Evolutionary conservation across 1,284 basidiomycete genomes (phyloP).

Genomic region (Trichosporon sp.): DNA sequence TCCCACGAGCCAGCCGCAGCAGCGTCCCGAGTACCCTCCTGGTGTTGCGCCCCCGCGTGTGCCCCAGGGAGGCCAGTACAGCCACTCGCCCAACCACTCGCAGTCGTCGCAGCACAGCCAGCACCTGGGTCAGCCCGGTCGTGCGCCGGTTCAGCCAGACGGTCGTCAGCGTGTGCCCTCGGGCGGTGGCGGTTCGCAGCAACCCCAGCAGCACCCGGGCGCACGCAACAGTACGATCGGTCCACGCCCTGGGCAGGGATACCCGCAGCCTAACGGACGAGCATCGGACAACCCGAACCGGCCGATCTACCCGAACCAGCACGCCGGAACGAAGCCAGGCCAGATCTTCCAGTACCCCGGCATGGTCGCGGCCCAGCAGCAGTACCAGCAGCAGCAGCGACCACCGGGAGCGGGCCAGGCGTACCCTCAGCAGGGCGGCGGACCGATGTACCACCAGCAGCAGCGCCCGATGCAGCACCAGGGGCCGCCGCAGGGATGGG

Average conservation of each 20-base stretch:
- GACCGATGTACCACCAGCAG: slow-evolving; percentile 23
- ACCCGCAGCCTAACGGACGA: slow-evolving; percentile 22
- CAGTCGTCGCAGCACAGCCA: slow-evolving; percentile 21
- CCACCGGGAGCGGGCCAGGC: slow-evolving; percentile 10
- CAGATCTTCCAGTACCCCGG: slow-evolving; percentile 55
- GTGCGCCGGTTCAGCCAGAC: slow-evolving; percentile 8
- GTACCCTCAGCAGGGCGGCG: slow-evolving; percentile 27
- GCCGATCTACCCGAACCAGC: slow-evolving; percentile 26
- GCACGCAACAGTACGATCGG: slow-evolving; percentile 19
- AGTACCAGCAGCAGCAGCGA: slow-evolving; percentile 30
- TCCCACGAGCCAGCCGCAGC: slow-evolving; percentile 27
- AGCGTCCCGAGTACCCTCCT: slow-evolving; percentile 29
- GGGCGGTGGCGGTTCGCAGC: slow-evolving; percentile 25
- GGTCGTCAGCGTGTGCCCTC: slow-evolving; percentile 19
- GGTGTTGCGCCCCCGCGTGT: slow-evolving; percentile 28
- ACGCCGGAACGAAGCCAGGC: slow-evolving; percentile 51
- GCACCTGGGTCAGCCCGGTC: slow-evolving; percentile 12
- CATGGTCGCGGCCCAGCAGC: slow-evolving; percentile 19
- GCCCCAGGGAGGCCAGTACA: slow-evolving; percentile 5
- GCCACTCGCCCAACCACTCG: background rate
- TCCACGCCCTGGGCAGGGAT: slow-evolving; percentile 19
- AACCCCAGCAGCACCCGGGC: slow-evolving; percentile 22
- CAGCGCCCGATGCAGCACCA: slow-evolving; percentile 38
- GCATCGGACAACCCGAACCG: slow-evolving; percentile 21
- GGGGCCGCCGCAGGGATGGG: slow-evolving; percentile 29